Percentiles rank a stretch among this genome's conserved stretches.
These are phyloP conservation scores for Nemania sp. DNA, from an alignment of 2,329 filamentous ascomycete genomes.

Conservation along the genomic window DNA sequence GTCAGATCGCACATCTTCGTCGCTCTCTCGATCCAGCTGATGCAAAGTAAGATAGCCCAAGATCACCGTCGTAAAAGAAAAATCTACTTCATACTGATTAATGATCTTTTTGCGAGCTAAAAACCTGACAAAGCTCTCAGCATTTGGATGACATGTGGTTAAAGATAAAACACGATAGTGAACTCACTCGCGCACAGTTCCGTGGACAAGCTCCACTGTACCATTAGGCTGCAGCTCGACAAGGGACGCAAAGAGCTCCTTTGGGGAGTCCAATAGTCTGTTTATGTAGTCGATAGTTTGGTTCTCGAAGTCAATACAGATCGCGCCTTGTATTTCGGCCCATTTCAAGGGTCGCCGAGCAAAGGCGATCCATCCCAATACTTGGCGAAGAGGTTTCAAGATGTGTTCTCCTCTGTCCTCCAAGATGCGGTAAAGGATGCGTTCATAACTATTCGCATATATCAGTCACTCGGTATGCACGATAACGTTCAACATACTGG, in stretches of 20 bases:
- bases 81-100: slow-evolving; percentile 20
- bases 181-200: slow-evolving; percentile 39
- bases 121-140: slow-evolving; percentile 11
- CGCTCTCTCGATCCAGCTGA: slow-evolving; percentile 24
- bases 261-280: slow-evolving; percentile 31
- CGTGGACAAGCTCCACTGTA: slow-evolving; percentile 40
- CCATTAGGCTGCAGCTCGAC: slow-evolving; percentile 33
- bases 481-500: neutral
- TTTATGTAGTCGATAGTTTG: slow-evolving; percentile 33
- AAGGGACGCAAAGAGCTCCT: slow-evolving; percentile 41
- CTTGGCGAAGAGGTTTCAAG: slow-evolving; percentile 23
- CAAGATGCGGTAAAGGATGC: slow-evolving; percentile 31
- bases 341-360: slow-evolving; percentile 41
- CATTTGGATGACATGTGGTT: neutral
- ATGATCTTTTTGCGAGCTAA: slow-evolving; percentile 21
- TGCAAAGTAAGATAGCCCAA: slow-evolving; percentile 33
- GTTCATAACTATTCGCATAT: slow-evolving; percentile 30
- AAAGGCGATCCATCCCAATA: slow-evolving; percentile 43
- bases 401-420: slow-evolving; percentile 12
- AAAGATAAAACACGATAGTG: neutral
- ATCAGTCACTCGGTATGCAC: neutral
- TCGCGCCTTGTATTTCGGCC: slow-evolving; percentile 42
- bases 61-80: slow-evolving; percentile 31
- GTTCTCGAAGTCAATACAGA: slow-evolving; percentile 37
- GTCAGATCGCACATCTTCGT: slow-evolving; percentile 20